These are phyloP conservation scores for Begonia masoniana DNA, from an alignment of 306 rosid species.

Conservation along the genomic window DNA sequence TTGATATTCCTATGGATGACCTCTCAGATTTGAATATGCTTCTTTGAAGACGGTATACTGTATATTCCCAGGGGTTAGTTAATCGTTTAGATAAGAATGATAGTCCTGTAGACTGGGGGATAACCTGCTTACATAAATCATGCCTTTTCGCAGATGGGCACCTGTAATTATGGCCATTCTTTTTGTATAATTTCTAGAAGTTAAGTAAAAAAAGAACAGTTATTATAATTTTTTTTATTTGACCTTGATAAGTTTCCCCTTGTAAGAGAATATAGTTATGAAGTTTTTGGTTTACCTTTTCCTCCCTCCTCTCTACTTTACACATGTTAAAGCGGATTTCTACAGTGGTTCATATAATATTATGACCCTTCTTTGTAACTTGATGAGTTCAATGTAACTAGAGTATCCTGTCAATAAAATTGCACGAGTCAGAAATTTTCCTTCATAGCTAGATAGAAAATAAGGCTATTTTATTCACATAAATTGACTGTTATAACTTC, in stretches of 20 bases:
- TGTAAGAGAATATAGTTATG: not conserved
- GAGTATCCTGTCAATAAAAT: too few species aligned
- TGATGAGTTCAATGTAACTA: too few species aligned
- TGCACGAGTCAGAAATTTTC: too few species aligned
- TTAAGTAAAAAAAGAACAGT: not conserved
- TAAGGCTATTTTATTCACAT: too few species aligned
- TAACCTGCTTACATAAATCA: constrained; percentile 39
- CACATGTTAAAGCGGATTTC: too few species aligned
- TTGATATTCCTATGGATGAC: constrained; percentile 88
- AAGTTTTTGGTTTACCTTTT: not conserved
- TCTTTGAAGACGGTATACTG: constrained; percentile 34
- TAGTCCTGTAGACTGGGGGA: constrained; percentile 31
- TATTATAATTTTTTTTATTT: not conserved
- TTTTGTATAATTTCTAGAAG: constrained; percentile 30
- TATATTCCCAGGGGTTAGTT: constrained; percentile 27
- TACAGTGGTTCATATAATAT: too few species aligned
- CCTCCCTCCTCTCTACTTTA: not conserved
- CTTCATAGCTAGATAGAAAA: too few species aligned
- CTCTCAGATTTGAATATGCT: constrained; percentile 49
- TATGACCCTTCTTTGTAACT: too few species aligned
- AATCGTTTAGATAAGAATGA: constrained; percentile 18
- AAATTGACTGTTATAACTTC: too few species aligned
- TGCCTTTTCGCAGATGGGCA: constrained; percentile 40
- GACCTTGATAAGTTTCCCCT: not conserved
- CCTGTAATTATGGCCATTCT: constrained; percentile 65